Conservation (phyloP, 2,329 filamentous ascomycete species). For the Verticillium zaregamsianum region DNA sequence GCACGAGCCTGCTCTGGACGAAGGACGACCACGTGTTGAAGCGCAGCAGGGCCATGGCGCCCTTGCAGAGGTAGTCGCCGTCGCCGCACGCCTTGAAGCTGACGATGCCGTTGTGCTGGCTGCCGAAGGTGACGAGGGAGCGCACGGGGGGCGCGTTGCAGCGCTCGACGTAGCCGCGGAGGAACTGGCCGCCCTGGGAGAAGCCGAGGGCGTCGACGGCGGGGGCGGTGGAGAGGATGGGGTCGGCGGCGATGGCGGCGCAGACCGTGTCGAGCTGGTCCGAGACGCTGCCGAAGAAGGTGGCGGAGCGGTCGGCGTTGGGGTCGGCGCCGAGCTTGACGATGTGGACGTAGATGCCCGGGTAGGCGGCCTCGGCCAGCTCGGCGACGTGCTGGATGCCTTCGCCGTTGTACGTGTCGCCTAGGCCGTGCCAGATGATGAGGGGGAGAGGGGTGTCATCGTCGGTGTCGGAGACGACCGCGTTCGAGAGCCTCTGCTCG, state of each 20-base stretch:
- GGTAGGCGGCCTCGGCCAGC: conserved; percentile 70
- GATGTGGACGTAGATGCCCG: conserved; percentile 79
- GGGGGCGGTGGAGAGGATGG: conserved; percentile 75
- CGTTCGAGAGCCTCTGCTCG: background rate
- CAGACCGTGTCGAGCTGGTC: conserved; percentile 75
- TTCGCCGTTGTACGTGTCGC: conserved; percentile 71
- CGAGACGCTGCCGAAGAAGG: conserved; percentile 88
- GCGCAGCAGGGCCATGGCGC: conserved; percentile 72
- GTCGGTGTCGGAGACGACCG: conserved; percentile 24
- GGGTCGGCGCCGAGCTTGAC: conserved; percentile 67
- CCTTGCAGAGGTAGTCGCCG: conserved; percentile 76
- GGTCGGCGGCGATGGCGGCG: conserved; percentile 67
- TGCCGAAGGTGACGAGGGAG: conserved; percentile 82
- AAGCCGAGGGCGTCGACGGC: conserved; percentile 91
- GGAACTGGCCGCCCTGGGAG: conserved; percentile 92
- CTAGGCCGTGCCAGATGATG: conserved; percentile 87
- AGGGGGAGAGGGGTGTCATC: conserved; percentile 75
- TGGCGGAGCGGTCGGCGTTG: conserved; percentile 69
- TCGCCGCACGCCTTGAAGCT: conserved; percentile 71
- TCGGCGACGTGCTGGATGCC: conserved; percentile 68
- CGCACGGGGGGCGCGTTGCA: conserved; percentile 74
- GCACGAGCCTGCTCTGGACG: conserved; percentile 77
- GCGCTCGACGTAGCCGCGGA: conserved; percentile 84
- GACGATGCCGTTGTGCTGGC: conserved; percentile 87
- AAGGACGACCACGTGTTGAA: conserved; percentile 75